Conservation (phyloP, 2,329 filamentous ascomycete genomes). For the Aspergillus persii region DNA sequence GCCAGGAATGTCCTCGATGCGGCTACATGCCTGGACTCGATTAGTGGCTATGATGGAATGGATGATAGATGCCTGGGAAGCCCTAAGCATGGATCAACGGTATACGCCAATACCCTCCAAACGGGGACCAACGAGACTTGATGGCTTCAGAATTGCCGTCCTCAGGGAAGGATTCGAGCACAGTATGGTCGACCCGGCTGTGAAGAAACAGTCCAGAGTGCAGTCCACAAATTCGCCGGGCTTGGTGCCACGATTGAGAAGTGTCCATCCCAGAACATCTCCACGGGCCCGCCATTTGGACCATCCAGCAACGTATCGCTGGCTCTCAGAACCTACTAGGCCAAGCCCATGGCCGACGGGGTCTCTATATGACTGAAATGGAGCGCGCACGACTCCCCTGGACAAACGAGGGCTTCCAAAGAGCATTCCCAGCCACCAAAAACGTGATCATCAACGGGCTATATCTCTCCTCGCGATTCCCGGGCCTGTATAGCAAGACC, state of each 20-base stretch:
- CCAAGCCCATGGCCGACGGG: conserved; percentile 48
- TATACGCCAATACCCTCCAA: conserved; percentile 14
- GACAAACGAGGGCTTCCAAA: conserved; percentile 50
- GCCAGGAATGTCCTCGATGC: conserved; percentile 41
- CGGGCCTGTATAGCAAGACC: conserved; percentile 41
- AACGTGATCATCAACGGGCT: conserved; percentile 41
- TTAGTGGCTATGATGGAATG: conserved; percentile 51
- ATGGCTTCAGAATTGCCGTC: conserved; percentile 39
- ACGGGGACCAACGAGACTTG: conserved; percentile 9
- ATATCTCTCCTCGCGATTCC: conserved; percentile 39
- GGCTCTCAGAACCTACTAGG: conserved; percentile 44
- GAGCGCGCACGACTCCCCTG: conserved; percentile 50
- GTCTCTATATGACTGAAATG: conserved; percentile 51
- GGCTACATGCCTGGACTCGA: conserved; percentile 45
- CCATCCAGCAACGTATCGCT: conserved; percentile 39
- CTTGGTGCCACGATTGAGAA: conserved; percentile 52
- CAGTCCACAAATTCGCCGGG: conserved; percentile 41
- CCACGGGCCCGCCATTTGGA: conserved; percentile 50
- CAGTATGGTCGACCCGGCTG: conserved; percentile 38
- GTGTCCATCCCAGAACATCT: conserved; percentile 51
- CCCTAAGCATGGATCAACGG: conserved; percentile 22
- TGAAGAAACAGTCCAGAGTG: conserved; percentile 43
- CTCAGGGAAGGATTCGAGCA: conserved; percentile 48
- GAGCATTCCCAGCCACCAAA: conserved; percentile 47
- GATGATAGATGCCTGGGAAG: conserved; percentile 46